These are phyloP conservation scores for Fusarium concolor DNA, from an alignment of 2,329 filamentous ascomycete genomes.

Conservation along the genomic window DNA sequence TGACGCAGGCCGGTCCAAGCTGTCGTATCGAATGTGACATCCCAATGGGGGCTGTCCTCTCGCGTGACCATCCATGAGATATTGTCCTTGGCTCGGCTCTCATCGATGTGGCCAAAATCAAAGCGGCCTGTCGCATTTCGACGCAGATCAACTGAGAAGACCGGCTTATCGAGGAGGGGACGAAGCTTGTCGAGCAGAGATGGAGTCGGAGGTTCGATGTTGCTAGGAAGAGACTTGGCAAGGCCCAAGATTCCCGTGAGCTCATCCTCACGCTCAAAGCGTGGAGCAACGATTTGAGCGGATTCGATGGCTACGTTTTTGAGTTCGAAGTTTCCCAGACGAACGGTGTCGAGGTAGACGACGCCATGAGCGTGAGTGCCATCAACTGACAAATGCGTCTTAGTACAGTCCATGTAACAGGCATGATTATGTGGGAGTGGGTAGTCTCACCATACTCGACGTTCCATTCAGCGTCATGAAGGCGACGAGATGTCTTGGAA, in stretches of 20 bases:
- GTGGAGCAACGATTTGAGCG: slow-evolving; percentile 56
- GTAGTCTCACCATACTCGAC: slow-evolving; percentile 61
- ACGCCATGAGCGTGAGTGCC: slow-evolving; percentile 59
- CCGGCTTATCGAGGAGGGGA: slow-evolving; percentile 53
- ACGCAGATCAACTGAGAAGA: slow-evolving; percentile 64
- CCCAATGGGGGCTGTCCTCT: slow-evolving; percentile 52
- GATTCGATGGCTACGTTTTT: slow-evolving; percentile 62
- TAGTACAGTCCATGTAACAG: background rate
- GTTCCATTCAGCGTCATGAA: slow-evolving; percentile 61
- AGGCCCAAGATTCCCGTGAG: slow-evolving; percentile 66
- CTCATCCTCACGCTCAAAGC: slow-evolving; percentile 56
- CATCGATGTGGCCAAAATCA: slow-evolving; percentile 63
- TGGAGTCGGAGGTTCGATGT: slow-evolving; percentile 56
- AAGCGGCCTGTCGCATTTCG: slow-evolving; percentile 61
- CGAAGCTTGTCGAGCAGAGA: slow-evolving; percentile 60
- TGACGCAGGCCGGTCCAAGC: slow-evolving; percentile 58
- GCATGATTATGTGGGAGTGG: background rate
- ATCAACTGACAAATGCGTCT: slow-evolving; percentile 52
- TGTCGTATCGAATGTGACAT: slow-evolving; percentile 63
- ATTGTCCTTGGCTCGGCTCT: slow-evolving; percentile 52
- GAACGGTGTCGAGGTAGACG: slow-evolving; percentile 63
- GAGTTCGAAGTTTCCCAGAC: slow-evolving; percentile 59
- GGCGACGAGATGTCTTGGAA: slow-evolving; percentile 57
- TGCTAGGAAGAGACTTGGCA: slow-evolving; percentile 59
- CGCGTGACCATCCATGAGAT: slow-evolving; percentile 58